phyloP scores from a whole-genome alignment of 257 asterid species.

The Solanum habrochaites region DNA sequence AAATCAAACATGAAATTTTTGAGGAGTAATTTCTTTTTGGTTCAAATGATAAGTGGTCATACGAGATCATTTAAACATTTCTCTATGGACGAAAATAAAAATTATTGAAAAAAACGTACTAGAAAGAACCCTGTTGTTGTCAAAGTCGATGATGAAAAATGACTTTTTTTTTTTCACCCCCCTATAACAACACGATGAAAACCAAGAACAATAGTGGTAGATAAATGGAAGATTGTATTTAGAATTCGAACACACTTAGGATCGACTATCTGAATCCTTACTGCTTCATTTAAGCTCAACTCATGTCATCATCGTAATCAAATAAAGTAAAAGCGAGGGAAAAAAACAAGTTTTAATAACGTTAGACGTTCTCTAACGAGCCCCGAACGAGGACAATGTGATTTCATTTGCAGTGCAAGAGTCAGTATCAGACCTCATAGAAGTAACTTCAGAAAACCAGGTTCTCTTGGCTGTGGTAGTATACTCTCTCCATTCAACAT shows the following conservation, averaged over 20 bases:
- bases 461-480: constrained; percentile 11
- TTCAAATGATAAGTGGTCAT: background rate
- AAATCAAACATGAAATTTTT: no score
- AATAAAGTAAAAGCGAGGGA: background rate
- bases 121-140: background rate
- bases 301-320: constrained; percentile 18
- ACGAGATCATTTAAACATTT: background rate
- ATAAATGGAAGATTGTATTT: background rate
- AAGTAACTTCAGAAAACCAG: constrained; percentile 6
- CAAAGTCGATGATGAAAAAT: background rate
- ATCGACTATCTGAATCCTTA: background rate
- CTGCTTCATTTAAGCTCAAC: background rate
- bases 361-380: constrained; percentile 12
- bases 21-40: background rate
- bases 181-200: background rate
- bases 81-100: background rate
- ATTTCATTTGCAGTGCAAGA: background rate
- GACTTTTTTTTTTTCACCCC: background rate
- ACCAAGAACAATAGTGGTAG: background rate
- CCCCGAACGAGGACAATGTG: background rate
- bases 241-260: background rate
- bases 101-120: background rate
- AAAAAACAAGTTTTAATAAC: constrained; percentile 4
- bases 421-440: background rate
- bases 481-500: constrained; percentile 14